phyloP scores from a whole-genome alignment of 139 green algal genomes.

The Astrephomene gubernaculifera region DNA sequence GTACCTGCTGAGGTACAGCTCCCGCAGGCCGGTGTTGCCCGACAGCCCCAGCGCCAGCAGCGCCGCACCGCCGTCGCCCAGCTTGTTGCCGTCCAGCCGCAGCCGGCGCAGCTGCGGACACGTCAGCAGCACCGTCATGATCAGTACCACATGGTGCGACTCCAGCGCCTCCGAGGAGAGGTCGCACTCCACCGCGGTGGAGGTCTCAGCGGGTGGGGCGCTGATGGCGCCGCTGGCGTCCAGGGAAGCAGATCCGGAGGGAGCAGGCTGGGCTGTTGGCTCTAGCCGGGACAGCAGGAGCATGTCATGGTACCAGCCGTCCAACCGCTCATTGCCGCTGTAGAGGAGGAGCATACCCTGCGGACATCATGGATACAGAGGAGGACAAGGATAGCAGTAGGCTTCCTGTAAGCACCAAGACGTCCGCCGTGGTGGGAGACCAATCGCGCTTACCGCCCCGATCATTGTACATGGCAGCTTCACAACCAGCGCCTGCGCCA shows the following conservation, averaged over 20 bases:
- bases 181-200: conserved; percentile 13
- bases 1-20: conserved; percentile 28
- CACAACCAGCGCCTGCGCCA: not conserved
- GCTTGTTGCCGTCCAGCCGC: conserved; percentile 29
- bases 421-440: too few species aligned
- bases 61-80: conserved; percentile 16
- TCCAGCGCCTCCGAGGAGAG: conserved; percentile 16
- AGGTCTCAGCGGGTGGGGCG: not conserved
- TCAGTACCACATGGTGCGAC: conserved; percentile 24
- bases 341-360: conserved; percentile 26
- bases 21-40: conserved; percentile 12
- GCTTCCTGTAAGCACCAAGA: too few species aligned
- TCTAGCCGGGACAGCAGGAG: not conserved
- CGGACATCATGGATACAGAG: too few species aligned
- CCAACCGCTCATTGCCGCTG: conserved; percentile 37
- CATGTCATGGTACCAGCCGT: conserved; percentile 35
- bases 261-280: not conserved
- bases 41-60: conserved; percentile 23
- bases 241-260: not conserved
- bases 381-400: too few species aligned
- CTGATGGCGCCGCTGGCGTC: not conserved
- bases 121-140: conserved; percentile 31
- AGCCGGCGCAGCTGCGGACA: not conserved
- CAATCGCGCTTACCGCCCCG: too few species aligned
- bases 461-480: not conserved